Percentiles rank a stretch among this genome's conserved stretches.
These are phyloP conservation scores for Kalmusia sp. DNA, from an alignment of 2,329 filamentous ascomycete species.

Conservation along the genomic window DNA sequence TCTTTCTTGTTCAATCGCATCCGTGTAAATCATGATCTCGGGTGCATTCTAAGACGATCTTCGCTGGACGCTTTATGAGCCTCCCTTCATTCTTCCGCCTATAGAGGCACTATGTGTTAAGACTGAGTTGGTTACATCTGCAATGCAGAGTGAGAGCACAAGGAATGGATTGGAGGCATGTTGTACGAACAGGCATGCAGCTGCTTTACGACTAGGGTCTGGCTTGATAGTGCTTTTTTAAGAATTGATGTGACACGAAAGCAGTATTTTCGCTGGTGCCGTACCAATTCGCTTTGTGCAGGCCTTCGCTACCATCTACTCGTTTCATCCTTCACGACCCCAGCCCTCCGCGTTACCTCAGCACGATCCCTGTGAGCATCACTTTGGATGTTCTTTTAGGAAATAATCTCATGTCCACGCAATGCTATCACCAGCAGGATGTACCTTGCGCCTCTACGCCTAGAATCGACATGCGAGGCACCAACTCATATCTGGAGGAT, in stretches of 20 bases:
- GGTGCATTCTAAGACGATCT: no score
- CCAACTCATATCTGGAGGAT: background rate
- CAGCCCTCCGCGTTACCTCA: background rate
- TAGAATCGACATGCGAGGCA: background rate
- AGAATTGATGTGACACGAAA: background rate
- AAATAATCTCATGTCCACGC: background rate
- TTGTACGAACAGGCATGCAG: background rate
- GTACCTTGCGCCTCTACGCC: background rate
- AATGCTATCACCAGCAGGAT: conserved; percentile 6
- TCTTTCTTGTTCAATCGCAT: no score
- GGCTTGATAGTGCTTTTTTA: background rate
- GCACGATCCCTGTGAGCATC: conserved; percentile 5
- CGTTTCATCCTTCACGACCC: conserved; percentile 1
- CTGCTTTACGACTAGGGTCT: background rate
- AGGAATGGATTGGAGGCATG: background rate
- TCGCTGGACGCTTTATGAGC: background rate
- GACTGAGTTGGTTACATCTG: background rate
- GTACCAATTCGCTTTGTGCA: background rate
- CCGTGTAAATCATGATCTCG: no score
- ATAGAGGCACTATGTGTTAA: no score
- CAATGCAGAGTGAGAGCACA: background rate
- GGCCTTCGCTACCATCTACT: background rate
- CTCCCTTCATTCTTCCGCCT: no score
- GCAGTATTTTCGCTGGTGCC: background rate
- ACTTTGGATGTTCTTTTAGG: background rate